Base-by-base conservation (phyloP, 2,329 filamentous ascomycete genomes). In the Diaporthe sp. region DNA sequence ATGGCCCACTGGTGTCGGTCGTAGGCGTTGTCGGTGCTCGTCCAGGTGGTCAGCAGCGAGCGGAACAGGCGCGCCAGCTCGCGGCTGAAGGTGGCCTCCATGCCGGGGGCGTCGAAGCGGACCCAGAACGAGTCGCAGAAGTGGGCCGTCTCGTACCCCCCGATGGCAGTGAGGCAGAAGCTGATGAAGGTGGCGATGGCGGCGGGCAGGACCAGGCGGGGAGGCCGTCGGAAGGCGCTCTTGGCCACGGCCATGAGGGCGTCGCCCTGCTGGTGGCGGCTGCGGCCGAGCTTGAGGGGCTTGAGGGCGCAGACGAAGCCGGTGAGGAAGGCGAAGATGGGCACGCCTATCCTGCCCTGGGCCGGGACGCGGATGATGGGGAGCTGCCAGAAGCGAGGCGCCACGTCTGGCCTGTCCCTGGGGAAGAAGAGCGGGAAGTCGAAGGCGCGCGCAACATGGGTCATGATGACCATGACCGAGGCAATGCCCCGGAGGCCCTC, bases 1-100 rank as follows among this genome's bases (percentile, higher is more conserved):
- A 90, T 84, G 4, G 88, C 87, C 88, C 88, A 90, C 78, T 90
- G 88, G 76, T 90, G 88, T 74, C 88, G 85, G 78, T 90, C 88
- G 73, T 88, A 89, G 12, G 85, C 83, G 81, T 88, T 89, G 78
- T 86, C 86, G 1, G 85, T 85, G 71, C 84, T 87, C 17, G 87
- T 88, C 88, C 88, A 90, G 15, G 85, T 86, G 13, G 81, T 84
- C 34, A 88, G 82, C 77, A 88, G 87, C 76, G 86, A 86, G 75
- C 80, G 79, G 72, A 87, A 84, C 49, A 90, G 79, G 25, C 86
- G 82, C 42, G 82, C 77, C 9, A 89, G 78, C 77, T 89, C 88
- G 19, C 84, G 82, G 68, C 81, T 82, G n/a, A 89, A 82, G 7
- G 84, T 82, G 34, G 85, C 84, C 62, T 86, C 81, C 22, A 85